Evolutionary conservation across 805 yeast species (phyloP).

Genomic region (Lachancea kluyveri): DNA sequence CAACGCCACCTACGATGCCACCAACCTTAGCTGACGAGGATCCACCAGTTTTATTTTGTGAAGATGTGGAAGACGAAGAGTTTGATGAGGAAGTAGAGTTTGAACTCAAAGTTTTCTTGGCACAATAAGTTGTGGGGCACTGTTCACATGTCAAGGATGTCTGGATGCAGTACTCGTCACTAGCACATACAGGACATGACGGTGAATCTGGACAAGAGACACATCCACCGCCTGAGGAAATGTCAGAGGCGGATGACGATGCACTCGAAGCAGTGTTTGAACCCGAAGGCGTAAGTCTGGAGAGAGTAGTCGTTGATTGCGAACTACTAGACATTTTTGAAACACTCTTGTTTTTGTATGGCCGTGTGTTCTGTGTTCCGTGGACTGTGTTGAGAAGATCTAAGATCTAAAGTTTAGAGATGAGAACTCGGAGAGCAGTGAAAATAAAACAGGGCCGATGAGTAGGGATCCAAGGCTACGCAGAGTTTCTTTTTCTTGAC

Average conservation of each 20-base stretch:
- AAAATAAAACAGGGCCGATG: no score
- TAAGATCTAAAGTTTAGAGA: no score
- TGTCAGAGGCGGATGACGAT: conserved; percentile 5
- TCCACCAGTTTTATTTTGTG: conserved; percentile 5
- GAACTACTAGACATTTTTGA: no score
- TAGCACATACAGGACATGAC: conserved; percentile 49
- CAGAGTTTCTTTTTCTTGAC: no score
- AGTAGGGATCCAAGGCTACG: no score
- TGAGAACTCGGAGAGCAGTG: no score
- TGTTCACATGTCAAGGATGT: conserved; percentile 49
- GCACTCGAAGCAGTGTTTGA: conserved; percentile 1
- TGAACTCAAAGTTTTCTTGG: conserved; percentile 26
- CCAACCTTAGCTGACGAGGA: conserved; percentile 40
- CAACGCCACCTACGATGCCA: conserved; percentile 62
- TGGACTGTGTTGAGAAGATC: no score
- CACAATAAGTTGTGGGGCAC: conserved; percentile 54
- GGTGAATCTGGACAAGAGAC: conserved; percentile 36
- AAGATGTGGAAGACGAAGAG: conserved; percentile 1
- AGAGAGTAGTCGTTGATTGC: no score
- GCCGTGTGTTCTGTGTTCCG: no score
- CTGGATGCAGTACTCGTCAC: conserved; percentile 47
- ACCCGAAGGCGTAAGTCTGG: no score
- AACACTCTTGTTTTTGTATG: no score
- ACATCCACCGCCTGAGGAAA: conserved; percentile 31
- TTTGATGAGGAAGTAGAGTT: conserved; percentile 9